Evolutionary conservation across 2,329 filamentous ascomycete species (phyloP), one percentile per base, ranked within the genome.

Genomic region (Colletotrichum endophyticum): DNA sequence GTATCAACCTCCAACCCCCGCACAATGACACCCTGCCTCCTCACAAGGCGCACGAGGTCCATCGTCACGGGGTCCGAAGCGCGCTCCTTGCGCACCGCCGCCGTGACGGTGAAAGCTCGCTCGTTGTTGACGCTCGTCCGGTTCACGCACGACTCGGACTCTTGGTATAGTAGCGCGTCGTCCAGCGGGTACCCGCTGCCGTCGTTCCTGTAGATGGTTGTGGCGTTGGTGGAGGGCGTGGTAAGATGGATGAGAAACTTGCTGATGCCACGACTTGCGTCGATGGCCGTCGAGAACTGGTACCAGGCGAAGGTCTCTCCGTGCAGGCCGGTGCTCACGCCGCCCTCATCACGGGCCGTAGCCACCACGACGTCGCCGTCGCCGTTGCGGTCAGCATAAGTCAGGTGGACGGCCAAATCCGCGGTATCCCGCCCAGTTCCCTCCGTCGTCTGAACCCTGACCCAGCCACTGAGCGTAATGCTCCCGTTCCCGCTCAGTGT

Each of bases 201-300:
- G n/a, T 77, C 78, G 70, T 84, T 82, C 28, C 79, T 79, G 16
- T 78, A 79, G 6, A 79, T 77, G 3, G 73, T 80, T 5, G 74
- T 79, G 9, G 77, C 78, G 22, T 80, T 81, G 11, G 73, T 81
- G 1, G 81, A 81, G 22, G 79, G 76, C 7, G 77, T 80, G 12
- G 73, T 79, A 39, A 82, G 49, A 49, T 82, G 78, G 13, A 85
- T 80, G 74, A 80, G 70, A 72, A 85, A 84, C 62, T 79, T 82
- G 77, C 79, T 81, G 75, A 85, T 81, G 5, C 83, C 82, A 0
- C 76, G 77, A n/a, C 68, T 72, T 39, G 72, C 75, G 36, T 80
- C 73, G 15, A 85, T 53, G 7, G 75, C 49, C 6, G 80, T 79
- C 4, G 75, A 70, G 66, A 84, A 85, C 70, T 83, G 79, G 70